These are phyloP conservation scores for Ogataea ganodermae DNA, from an alignment of 805 yeast species.

Conservation along the genomic window DNA sequence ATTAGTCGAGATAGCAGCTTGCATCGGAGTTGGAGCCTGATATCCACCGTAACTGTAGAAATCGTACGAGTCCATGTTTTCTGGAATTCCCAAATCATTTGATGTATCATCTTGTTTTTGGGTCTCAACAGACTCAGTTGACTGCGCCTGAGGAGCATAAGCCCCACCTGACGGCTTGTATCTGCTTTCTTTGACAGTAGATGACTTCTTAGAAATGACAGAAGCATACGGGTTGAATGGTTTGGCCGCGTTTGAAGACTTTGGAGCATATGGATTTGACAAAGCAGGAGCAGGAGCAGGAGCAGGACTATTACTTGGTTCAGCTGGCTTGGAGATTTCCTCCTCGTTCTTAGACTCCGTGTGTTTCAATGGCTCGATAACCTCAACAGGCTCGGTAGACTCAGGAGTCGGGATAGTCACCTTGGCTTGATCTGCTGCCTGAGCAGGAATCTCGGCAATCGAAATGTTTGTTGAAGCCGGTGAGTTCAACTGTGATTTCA, in stretches of 20 bases:
- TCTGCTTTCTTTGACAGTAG: constrained; percentile 11
- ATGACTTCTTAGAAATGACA: constrained; percentile 11
- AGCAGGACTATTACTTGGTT: background rate
- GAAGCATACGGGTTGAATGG: constrained; percentile 28
- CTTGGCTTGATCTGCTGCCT: background rate
- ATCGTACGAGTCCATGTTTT: constrained; percentile 24
- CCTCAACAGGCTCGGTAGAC: background rate
- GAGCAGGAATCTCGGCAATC: background rate
- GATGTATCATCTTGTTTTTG: background rate
- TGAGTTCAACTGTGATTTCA: background rate
- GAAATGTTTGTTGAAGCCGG: constrained; percentile 2
- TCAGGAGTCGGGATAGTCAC: too few species aligned
- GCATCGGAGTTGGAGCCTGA: constrained; percentile 20
- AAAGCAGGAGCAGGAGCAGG: constrained; percentile 1
- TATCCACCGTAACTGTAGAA: constrained; percentile 38
- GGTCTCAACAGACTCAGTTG: constrained; percentile 5
- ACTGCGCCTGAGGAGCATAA: constrained; percentile 1
- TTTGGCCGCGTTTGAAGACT: constrained; percentile 8
- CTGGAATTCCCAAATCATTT: constrained; percentile 16
- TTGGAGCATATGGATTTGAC: constrained; percentile 8
- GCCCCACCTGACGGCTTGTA: constrained; percentile 14
- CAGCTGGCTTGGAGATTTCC: background rate
- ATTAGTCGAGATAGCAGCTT: background rate
- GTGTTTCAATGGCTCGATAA: background rate
- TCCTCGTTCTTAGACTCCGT: background rate